phyloP scores from a whole-genome alignment of 2,329 filamentous ascomycete genomes.

The Hypoxylon rubiginosum region DNA sequence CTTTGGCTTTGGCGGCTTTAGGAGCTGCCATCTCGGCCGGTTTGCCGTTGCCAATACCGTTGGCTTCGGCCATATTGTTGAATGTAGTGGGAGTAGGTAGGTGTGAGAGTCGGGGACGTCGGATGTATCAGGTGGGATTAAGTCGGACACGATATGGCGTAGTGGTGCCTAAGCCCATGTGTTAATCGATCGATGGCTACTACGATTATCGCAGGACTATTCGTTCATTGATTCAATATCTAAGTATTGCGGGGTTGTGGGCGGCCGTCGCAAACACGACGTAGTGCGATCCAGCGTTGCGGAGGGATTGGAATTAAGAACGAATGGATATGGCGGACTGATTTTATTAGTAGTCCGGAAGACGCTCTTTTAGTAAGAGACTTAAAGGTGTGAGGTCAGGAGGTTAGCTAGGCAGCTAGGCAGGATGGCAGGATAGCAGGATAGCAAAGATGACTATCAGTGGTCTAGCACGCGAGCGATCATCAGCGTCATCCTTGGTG shows the following conservation, averaged over 20 bases:
- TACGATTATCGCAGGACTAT: constrained; percentile 6
- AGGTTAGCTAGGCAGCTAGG: neutral
- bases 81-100: neutral
- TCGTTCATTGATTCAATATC: constrained; percentile 4
- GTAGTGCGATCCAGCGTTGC: constrained; percentile 11
- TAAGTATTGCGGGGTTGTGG: constrained; percentile 12
- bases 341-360: constrained; percentile 5
- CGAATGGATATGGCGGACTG: constrained; percentile 20
- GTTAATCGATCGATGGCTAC: constrained; percentile 3
- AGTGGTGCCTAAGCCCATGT: constrained; percentile 28
- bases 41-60: constrained; percentile 44
- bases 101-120: constrained; percentile 4
- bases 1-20: constrained; percentile 35
- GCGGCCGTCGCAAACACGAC: constrained; percentile 7
- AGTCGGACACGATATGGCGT: constrained; percentile 1
- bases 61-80: neutral
- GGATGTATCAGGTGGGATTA: constrained; percentile 7
- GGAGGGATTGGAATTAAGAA: constrained; percentile 25
- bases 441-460: constrained; percentile 22
- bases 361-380: constrained; percentile 18
- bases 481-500: constrained; percentile 32
- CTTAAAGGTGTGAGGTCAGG: neutral
- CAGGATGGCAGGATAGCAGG: constrained; percentile 10
- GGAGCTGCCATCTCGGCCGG: constrained; percentile 36
- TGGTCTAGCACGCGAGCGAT: constrained; percentile 22